A percentile compares a stretch with the other conserved stretches of the same genome.
Conservation (phyloP, 1,139 yeast species). For the Scheffersomyces stambukii region DNA sequence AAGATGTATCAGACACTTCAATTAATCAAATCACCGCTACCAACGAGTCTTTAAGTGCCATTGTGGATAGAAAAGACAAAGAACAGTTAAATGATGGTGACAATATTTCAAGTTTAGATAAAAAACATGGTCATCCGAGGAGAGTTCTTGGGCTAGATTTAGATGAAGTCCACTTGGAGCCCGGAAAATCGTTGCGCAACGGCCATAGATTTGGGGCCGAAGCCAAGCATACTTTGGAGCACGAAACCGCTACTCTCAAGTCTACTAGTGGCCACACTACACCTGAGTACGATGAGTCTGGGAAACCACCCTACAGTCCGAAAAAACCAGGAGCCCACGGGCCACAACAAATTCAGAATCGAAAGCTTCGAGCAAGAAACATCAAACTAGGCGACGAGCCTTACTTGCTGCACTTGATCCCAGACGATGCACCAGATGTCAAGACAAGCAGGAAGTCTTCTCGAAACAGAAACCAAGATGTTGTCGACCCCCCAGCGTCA, state of each 20-base stretch:
- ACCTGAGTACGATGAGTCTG: too few relatives aligned
- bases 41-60: too few relatives aligned
- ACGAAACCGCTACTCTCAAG: not conserved
- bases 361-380: conserved; percentile 1
- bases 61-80: not conserved
- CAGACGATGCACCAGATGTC: conserved; percentile 3
- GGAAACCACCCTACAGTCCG: too few relatives aligned
- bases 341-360: not conserved
- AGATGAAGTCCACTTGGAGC: conserved; percentile 16
- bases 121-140: not conserved
- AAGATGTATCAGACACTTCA: too few relatives aligned
- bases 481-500: conserved; percentile 23
- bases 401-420: too few relatives aligned
- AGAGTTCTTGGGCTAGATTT: conserved; percentile 22
- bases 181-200: conserved; percentile 18
- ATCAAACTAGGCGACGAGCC: not conserved
- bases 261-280: not conserved
- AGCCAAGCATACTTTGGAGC: not conserved
- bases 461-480: conserved; percentile 1
- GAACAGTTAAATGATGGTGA: not conserved
- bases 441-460: conserved; percentile 1
- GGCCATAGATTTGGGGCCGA: conserved; percentile 17
- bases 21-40: too few relatives aligned
- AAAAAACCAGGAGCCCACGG: too few relatives aligned
- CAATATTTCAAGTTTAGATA: too few relatives aligned